phyloP scores from a whole-genome alignment of 768 basidiomycete species.

The Pisolithus tinctorius region DNA sequence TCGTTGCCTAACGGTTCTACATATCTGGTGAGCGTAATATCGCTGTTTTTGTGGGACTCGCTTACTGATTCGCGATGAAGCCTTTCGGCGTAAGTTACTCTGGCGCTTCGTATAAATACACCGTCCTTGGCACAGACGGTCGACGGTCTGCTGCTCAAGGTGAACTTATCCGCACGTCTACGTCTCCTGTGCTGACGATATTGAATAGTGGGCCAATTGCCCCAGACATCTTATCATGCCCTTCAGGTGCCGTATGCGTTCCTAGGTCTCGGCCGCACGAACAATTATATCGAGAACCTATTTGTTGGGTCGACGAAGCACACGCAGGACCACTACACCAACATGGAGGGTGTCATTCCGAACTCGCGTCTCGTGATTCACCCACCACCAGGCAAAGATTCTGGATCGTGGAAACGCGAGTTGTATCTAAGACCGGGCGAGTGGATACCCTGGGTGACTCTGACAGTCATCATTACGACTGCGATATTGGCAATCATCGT shows the following conservation, averaged over 20 bases:
- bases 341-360: conserved; percentile 95
- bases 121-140: conserved; percentile 87
- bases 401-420: conserved; percentile 71
- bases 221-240: conserved; percentile 89
- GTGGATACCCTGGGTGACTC: conserved; percentile 97
- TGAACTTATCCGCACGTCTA: conserved; percentile 22
- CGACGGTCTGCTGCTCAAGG: conserved; percentile 86
- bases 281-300: conserved; percentile 98
- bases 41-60: background rate
- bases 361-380: conserved; percentile 96
- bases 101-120: conserved; percentile 95
- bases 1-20: conserved; percentile 50
- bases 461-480: conserved; percentile 73
- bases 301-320: conserved; percentile 91
- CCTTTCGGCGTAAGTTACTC: conserved; percentile 93
- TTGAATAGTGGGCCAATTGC: conserved; percentile 74
- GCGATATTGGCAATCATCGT: conserved; percentile 74
- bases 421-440: conserved; percentile 90
- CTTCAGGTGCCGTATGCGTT: conserved; percentile 90
- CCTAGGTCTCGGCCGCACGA: conserved; percentile 94
- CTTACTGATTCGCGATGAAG: conserved; percentile 32
- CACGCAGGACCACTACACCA: conserved; percentile 65
- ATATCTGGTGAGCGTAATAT: conserved; percentile 61
- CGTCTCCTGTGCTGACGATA: conserved; percentile 4
- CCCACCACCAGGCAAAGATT: conserved; percentile 53